Percentiles rank a stretch among this genome's conserved stretches.
Conservation (phyloP, 176 grass and related monocot genomes). For the Oryza meridionalis region DNA sequence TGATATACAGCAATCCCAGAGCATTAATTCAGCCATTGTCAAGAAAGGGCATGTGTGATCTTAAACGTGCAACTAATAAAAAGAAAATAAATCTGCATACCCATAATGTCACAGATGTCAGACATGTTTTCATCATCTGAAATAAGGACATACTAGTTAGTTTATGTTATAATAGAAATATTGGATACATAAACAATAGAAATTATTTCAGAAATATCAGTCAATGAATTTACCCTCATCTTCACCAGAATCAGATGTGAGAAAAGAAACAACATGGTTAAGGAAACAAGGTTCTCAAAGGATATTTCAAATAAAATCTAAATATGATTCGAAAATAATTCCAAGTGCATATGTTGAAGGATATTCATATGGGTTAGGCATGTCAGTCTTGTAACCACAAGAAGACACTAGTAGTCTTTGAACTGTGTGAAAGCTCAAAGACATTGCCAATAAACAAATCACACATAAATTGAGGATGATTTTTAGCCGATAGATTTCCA, state of each 20-base stretch:
- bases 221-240: conserved; percentile 24
- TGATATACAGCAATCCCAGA: not conserved
- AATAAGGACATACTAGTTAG: not conserved
- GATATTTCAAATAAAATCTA: not conserved
- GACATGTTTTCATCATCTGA: conserved; percentile 35
- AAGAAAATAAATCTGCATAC: conserved; percentile 3
- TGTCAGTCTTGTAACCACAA: conserved; percentile 60
- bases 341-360: conserved; percentile 34
- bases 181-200: not conserved
- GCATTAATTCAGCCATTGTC: conserved; percentile 9
- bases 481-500: conserved; percentile 68
- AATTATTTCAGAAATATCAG: conserved; percentile 8
- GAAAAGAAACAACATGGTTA: conserved; percentile 18
- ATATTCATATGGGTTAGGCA: conserved; percentile 38
- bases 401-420: conserved; percentile 68
- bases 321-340: not conserved
- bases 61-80: conserved; percentile 2
- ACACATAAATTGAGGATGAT: conserved; percentile 59
- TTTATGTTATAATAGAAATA: not conserved
- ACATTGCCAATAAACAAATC: conserved; percentile 72
- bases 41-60: not conserved
- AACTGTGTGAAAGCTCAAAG: conserved; percentile 78
- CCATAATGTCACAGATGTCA: not conserved
- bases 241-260: conserved; percentile 17
- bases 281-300: conserved; percentile 22